These are phyloP conservation scores for Plasmodium ovale DNA, from an alignment of 169 alveolate genomes.

Conservation along the genomic window DNA sequence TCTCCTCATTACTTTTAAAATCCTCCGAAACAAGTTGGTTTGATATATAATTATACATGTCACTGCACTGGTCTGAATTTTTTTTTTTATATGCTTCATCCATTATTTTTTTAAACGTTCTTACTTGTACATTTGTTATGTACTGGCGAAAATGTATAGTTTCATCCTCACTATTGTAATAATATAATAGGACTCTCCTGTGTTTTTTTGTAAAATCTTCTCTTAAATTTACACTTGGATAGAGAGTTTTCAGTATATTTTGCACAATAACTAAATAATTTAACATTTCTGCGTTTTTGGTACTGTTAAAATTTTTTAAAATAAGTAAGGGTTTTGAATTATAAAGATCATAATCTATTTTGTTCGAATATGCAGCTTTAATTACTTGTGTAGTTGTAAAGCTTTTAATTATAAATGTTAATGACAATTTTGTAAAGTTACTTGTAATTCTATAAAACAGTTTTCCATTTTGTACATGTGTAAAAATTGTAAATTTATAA, in stretches of 20 bases:
- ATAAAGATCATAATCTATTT: slow-evolving; percentile 9
- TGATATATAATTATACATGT: slow-evolving; percentile 50
- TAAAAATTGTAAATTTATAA: slow-evolving; percentile 47
- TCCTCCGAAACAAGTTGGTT: slow-evolving; percentile 3
- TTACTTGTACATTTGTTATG: slow-evolving; percentile 16
- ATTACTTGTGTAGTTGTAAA: slow-evolving; percentile 37
- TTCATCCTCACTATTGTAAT: slow-evolving; percentile 42
- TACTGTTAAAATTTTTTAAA: slow-evolving; percentile 66
- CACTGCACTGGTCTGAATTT: slow-evolving; percentile 5
- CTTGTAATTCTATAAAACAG: slow-evolving; percentile 42
- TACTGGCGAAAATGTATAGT: slow-evolving; percentile 73
- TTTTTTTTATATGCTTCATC: slow-evolving; percentile 39
- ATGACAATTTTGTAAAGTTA: slow-evolving; percentile 56
- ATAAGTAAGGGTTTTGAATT: slow-evolving; percentile 75
- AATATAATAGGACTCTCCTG: slow-evolving; percentile 54
- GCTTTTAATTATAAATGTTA: slow-evolving; percentile 47
- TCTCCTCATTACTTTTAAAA: slow-evolving; percentile 9
- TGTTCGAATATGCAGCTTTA: slow-evolving; percentile 10
- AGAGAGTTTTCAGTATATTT: slow-evolving; percentile 57
- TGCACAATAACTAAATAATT: slow-evolving; percentile 63
- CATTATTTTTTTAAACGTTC: slow-evolving; percentile 33
- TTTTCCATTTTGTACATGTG: slow-evolving; percentile 36
- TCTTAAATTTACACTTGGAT: slow-evolving; percentile 62
- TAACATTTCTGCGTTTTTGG: slow-evolving; percentile 37
- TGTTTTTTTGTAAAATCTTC: slow-evolving; percentile 27